Base-by-base conservation (phyloP, 805 yeast genomes). In the Danielia reshetovae region DNA sequence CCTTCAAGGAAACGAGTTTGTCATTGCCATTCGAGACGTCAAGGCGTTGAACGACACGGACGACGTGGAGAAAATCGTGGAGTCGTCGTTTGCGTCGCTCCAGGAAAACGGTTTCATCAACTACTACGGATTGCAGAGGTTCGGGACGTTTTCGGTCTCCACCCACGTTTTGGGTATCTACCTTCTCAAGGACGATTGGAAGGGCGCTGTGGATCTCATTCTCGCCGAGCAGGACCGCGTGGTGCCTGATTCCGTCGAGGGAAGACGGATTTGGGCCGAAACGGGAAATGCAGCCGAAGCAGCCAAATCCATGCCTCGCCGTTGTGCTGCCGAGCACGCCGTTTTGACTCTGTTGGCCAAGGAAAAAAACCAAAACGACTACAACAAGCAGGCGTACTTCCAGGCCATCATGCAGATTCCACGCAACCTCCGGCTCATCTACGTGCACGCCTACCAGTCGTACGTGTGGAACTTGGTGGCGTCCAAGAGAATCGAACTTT, bases 111-210 rank as follows among this genome's bases (percentile, higher is more conserved):
- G 99, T 0, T 93, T 86, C 52, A 82, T 93, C 44, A 93, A 93
- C 59, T 93, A 93, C 55, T 93, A 75, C 57, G 99, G 99, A n/a
- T 82, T 93, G 89, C 99, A 93, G 66, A 70, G 99, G 53, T 93
- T 93, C 57, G 99, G 99, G 18, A 89, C 98, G 0, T 90, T 87
- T 53, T 85, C 96, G 9, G 72, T 88, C 18, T 86, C 97, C 2
- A 89, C 98, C 0, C 97, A 93, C 59, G 74, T 72, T 19, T 70
- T 89, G 35, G 99, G 99, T 31, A 76, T 75, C 42, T 72, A 72
- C 42, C 68, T 90, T 18, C 62, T 93, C 32, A 69, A 76, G 31
- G 77, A 75, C 23, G 79, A 88, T 37, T 93, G 95, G 88, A 74
- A 82, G 48, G 71, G 67, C 10, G 96, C 94, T 1, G 90, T 72